phyloP scores from a whole-genome alignment of 2,329 filamentous ascomycete species.

The Fusarium equiseti region DNA sequence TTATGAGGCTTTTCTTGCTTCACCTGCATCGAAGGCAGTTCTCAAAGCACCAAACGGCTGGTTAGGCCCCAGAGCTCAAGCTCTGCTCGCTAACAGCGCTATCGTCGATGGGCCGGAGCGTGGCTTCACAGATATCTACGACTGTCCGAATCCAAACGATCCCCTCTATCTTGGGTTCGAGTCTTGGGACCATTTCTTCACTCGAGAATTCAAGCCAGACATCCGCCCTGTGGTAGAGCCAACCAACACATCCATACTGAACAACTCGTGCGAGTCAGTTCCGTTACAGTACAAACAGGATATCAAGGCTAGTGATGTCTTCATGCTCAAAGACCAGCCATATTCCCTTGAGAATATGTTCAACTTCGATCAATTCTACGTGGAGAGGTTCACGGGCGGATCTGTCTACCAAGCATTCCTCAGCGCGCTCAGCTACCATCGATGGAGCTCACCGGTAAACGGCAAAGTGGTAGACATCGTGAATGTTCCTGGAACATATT shows the following conservation, averaged over 20 bases:
- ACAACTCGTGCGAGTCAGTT: conserved; percentile 61
- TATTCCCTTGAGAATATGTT: conserved; percentile 74
- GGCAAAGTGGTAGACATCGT: conserved; percentile 60
- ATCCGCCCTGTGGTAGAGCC: background rate
- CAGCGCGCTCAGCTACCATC: conserved; percentile 72
- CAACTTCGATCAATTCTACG: conserved; percentile 57
- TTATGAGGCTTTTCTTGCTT: background rate
- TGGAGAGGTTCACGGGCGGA: conserved; percentile 66
- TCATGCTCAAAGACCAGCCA: conserved; percentile 75
- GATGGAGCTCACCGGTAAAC: conserved; percentile 73
- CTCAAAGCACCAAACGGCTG: background rate
- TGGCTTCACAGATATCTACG: background rate
- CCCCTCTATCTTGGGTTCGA: background rate
- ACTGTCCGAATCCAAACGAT: background rate
- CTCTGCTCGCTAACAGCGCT: rapidly evolving
- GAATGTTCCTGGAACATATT: background rate
- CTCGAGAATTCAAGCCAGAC: background rate
- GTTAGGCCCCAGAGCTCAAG: background rate
- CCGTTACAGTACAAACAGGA: conserved; percentile 61
- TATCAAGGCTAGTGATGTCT: conserved; percentile 66
- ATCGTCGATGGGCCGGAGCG: background rate
- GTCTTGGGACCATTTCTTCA: background rate
- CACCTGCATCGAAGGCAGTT: background rate
- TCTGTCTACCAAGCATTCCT: conserved; percentile 77
- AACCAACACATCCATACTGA: background rate